Percentiles rank a stretch among this genome's conserved stretches.
Evolutionary conservation across 768 basidiomycete genomes (phyloP).

Genomic region (Chalciporus piperatus): DNA sequence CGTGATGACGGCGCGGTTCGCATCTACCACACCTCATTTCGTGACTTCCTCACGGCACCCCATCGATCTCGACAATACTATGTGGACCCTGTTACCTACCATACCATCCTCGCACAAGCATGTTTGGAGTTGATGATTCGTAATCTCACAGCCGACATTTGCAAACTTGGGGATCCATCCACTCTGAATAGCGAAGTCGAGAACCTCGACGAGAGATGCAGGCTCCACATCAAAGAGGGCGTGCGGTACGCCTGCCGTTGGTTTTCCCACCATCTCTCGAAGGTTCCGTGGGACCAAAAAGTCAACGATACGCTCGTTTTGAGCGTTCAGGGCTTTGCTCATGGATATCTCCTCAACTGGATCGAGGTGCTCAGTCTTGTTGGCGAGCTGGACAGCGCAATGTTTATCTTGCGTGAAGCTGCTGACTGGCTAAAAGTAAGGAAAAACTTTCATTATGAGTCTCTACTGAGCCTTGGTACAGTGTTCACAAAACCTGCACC

Average conservation of each 20-base stretch:
- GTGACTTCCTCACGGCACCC: constrained; percentile 17
- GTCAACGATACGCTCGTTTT: constrained; percentile 6
- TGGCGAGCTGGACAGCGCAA: constrained; percentile 14
- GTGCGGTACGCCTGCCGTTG: constrained; percentile 21
- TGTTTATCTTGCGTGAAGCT: constrained; percentile 10
- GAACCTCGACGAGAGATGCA: constrained; percentile 12
- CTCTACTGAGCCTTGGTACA: constrained; percentile 2
- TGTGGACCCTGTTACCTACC: constrained; percentile 9
- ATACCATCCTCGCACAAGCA: constrained; percentile 9
- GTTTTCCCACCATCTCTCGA: constrained; percentile 17
- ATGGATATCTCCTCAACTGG: constrained; percentile 12
- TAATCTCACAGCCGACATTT: constrained; percentile 14
- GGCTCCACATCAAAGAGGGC: constrained; percentile 10
- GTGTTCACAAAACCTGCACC: constrained; percentile 6
- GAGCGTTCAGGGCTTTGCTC: constrained; percentile 10
- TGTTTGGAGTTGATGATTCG: constrained; percentile 17
- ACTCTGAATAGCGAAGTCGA: constrained; percentile 12
- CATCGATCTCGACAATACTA: constrained; percentile 17
- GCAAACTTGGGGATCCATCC: constrained; percentile 10
- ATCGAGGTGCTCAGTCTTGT: constrained; percentile 19
- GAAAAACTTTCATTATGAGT: neutral
- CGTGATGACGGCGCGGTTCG: constrained; percentile 8
- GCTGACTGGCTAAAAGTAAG: constrained; percentile 15
- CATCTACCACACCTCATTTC: constrained; percentile 22
- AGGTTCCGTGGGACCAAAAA: constrained; percentile 4